Percentiles rank a stretch among this genome's conserved stretches.
Conservation (phyloP, 331 rosid species). For the Quercus tomentella region DNA sequence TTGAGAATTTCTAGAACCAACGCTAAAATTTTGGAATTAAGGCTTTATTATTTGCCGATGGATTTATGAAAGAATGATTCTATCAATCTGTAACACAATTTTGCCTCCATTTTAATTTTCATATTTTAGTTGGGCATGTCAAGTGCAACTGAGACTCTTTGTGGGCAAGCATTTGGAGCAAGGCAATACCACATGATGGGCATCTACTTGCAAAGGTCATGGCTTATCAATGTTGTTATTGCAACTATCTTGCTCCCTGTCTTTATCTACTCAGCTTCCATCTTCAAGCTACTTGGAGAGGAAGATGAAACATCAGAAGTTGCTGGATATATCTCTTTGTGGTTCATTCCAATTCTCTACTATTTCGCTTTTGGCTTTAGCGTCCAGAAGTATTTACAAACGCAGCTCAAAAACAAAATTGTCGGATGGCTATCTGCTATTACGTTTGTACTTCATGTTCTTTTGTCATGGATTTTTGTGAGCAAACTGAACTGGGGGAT, state of each 20-base stretch:
- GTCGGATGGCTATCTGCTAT: background rate
- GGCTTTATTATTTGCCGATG: too few species aligned
- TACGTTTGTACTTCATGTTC: background rate
- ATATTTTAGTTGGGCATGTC: slow-evolving; percentile 20
- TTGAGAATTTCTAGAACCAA: too few species aligned
- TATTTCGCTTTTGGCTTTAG: slow-evolving; percentile 3
- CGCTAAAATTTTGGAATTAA: too few species aligned
- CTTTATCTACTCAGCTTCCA: slow-evolving; percentile 5
- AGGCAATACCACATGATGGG: slow-evolving; percentile 16
- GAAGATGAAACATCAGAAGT: background rate
- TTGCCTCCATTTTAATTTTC: background rate
- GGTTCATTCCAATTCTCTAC: slow-evolving; percentile 7
- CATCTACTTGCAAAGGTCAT: slow-evolving; percentile 11
- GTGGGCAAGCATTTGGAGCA: slow-evolving; percentile 24
- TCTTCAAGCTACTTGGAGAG: slow-evolving; percentile 3
- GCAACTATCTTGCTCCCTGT: slow-evolving; percentile 1
- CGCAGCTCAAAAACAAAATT: slow-evolving; percentile 14
- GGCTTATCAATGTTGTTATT: background rate
- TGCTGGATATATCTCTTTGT: background rate
- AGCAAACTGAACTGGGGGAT: background rate
- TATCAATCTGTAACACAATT: background rate
- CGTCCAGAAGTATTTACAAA: slow-evolving; percentile 13
- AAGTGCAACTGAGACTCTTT: slow-evolving; percentile 19
- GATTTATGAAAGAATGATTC: background rate
- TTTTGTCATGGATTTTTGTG: slow-evolving; percentile 9